Evolutionary conservation across 1,284 basidiomycete genomes (phyloP), one percentile per base, ranked within the genome.

Genomic region (Microbotryum violaceum): DNA sequence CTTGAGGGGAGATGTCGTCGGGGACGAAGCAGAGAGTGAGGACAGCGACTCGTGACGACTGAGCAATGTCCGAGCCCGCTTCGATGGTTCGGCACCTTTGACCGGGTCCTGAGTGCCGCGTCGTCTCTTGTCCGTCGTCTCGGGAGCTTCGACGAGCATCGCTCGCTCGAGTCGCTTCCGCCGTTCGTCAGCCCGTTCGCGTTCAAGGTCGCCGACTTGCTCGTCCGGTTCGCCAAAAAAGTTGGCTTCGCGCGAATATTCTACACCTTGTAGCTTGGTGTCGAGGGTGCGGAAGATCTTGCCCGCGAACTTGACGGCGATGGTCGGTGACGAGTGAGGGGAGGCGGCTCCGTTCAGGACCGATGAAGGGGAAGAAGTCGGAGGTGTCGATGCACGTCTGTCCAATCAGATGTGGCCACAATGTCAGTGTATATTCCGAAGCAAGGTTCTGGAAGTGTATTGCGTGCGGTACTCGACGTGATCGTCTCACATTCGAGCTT

Each of bases 271-370:
- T 7, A 56, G 52, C 20, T 57, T 50, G 8, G 25, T 46, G 46
- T 63, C 62, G 52, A 55, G 56, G 0, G 62, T 65, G 33, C 67
- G 64, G 51, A 64, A 68, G 25, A 68, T 58, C 23, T 65, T 61
- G 21, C 67, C 67, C 37, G 42, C 59, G 18, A 68, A 57, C 42
- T 59, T 66, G 54, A 68, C 54, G 56, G 65, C 53, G 33, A 68
- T 48, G 23, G 52, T 46, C 29, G 62, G 54, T 4, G 61, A 54
- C 3, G 58, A 23, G 7, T 56, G 27, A 18, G 42, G 12, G 21
- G 53, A 4, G 21, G 27, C 10, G 52, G 9, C 5, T n/a, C 21
- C 29, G 56, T 50, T 4, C 46, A 29, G 20, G 48, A 25, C 37
- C 14, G 12, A 42, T 1, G 49, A 51, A 5, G 49, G 46, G 1